Evolutionary conservation across 2,329 filamentous ascomycete species (phyloP), one percentile per base, ranked within the genome.

Genomic region (Alternaria brassicae): DNA sequence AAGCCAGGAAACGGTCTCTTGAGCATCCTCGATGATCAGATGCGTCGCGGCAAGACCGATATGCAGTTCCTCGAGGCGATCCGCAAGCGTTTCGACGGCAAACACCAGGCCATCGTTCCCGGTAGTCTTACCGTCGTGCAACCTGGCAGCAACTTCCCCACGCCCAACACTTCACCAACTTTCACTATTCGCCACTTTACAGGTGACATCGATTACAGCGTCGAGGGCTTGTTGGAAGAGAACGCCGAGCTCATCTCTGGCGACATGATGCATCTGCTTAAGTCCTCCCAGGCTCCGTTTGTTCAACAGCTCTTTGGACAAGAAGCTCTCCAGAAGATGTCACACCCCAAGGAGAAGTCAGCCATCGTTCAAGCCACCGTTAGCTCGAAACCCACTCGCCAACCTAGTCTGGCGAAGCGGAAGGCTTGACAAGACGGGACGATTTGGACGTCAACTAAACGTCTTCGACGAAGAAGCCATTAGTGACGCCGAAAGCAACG

Each of bases 161-260:
- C 93, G 0, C 89, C 92, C 62, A 96, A 96, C 78, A 85, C 87
- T 0, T 84, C 91, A 0, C 90, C 92, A 5, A 86, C 86, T 9
- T 99, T 99, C 80, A 93, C 93, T 0, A 89, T 99, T 56, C 93
- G 91, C 78, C 95, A 99, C 78, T 99, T 96, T 78, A 94, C 94
- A 37, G 95, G 95, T 50, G 95, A 98, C 75, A 92, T 99, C 5
- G 95, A 99, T 61, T 99, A 99, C 74, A 89, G 92, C 2, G 86
- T 96, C 61, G 89, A 90, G 69, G 92, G 92, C 5, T 82, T 99
- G 21, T 85, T 98, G 3, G 95, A 99, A 77, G 93, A 97, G 79
- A 99, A 99, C 67, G 92, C 93, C 53, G 95, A 99, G 76, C 88
- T 97, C 62, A 95, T 99, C 63, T 97, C 93, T 4, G 94, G 93